Percentiles rank a stretch among this genome's conserved stretches.
Conservation (phyloP, 1,139 yeast species). For the Torulaspora pretoriensis region DNA sequence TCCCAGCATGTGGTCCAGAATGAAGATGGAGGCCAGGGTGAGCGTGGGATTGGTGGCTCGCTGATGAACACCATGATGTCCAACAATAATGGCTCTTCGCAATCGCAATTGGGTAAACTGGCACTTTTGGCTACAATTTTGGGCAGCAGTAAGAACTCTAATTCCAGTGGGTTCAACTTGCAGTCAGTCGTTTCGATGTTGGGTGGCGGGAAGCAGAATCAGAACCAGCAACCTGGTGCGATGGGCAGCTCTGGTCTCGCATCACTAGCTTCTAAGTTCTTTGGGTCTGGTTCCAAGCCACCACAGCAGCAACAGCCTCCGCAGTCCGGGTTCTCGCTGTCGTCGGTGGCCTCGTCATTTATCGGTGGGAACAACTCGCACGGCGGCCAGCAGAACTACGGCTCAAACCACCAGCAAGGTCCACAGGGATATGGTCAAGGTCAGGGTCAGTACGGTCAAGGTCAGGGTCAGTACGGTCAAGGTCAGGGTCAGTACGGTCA, state of each 20-base stretch:
- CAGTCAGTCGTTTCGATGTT: constrained; percentile 27
- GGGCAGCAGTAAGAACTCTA: constrained; percentile 15
- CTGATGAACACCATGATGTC: constrained; percentile 24
- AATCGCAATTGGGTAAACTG: constrained; percentile 32
- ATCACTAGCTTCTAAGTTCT: constrained; percentile 27
- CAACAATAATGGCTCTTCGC: constrained; percentile 26
- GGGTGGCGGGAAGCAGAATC: constrained; percentile 11
- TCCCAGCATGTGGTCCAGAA: constrained; percentile 24
- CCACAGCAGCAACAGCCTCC: constrained; percentile 5
- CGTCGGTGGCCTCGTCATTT: constrained; percentile 9
- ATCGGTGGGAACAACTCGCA: constrained; percentile 5
- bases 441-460: constrained; percentile 8
- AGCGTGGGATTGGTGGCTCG: constrained; percentile 27
- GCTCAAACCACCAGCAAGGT: constrained; percentile 2
- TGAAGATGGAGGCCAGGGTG: constrained; percentile 13
- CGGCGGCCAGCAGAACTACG: constrained; percentile 9
- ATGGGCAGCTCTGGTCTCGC: constrained; percentile 25
- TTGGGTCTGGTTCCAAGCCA: constrained; percentile 14
- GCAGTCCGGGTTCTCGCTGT: constrained; percentile 6
- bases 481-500: constrained; percentile 8
- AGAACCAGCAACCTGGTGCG: constrained; percentile 12
- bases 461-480: constrained; percentile 1
- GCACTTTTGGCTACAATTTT: constrained; percentile 30
- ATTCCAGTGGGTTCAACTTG: constrained; percentile 21
- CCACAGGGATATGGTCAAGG: constrained; percentile 10